phyloP scores from a whole-genome alignment of 305 asterid genomes.

The Withania somnifera region DNA sequence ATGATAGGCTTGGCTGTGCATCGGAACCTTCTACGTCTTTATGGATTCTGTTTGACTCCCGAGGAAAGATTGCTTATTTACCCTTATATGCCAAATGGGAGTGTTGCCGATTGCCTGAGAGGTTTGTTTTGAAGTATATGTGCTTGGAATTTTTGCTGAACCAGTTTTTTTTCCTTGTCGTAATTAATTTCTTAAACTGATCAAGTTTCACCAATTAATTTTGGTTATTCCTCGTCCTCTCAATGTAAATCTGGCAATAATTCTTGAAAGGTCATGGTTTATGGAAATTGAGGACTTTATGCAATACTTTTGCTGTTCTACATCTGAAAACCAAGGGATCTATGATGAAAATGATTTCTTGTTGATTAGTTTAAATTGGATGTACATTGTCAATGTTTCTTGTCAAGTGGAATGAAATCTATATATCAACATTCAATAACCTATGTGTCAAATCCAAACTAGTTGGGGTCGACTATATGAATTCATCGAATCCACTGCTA shows the following conservation, averaged over 20 bases:
- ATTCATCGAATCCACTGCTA: not conserved
- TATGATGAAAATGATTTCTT: not conserved
- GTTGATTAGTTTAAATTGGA: not conserved
- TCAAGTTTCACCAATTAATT: not conserved
- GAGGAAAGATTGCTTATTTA: slow-evolving; percentile 84
- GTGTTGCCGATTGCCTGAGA: slow-evolving; percentile 84
- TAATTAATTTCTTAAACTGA: not conserved
- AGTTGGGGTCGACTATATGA: not conserved
- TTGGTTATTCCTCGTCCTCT: not conserved
- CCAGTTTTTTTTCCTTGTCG: not conserved
- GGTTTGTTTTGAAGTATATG: slow-evolving; percentile 28
- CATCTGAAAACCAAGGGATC: not conserved
- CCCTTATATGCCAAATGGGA: slow-evolving; percentile 88
- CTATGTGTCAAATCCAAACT: not conserved
- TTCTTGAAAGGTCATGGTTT: not conserved
- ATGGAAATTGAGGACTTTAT: not conserved
- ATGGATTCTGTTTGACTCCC: slow-evolving; percentile 79
- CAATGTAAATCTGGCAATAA: not conserved
- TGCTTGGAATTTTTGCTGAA: not conserved
- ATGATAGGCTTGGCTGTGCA: slow-evolving; percentile 92
- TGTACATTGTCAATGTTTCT: not conserved
- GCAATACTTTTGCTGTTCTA: not conserved
- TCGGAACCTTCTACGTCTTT: slow-evolving; percentile 70
- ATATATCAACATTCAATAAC: not conserved
- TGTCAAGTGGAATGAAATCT: not conserved